phyloP scores from a whole-genome alignment of 176 grass and related monocot genomes.

The Elymus sibiricus region DNA sequence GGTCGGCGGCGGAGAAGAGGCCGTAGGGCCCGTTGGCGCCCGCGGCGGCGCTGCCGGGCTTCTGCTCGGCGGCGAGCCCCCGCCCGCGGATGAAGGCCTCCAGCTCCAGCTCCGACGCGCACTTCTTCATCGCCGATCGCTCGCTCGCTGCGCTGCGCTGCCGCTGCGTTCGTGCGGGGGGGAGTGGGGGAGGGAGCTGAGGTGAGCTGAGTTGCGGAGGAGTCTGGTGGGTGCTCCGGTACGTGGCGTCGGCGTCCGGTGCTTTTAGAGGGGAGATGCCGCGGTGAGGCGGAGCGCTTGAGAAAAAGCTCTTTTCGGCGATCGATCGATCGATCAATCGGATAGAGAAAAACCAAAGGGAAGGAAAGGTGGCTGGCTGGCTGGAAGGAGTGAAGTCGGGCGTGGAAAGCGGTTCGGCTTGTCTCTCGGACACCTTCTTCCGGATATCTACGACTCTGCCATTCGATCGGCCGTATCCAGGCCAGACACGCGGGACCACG shows the following conservation, averaged over 20 bases:
- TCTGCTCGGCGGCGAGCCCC: conserved; percentile 6
- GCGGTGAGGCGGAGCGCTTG: background rate
- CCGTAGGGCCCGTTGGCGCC: background rate
- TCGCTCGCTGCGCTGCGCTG: no score
- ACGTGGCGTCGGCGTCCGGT: conserved; percentile 32
- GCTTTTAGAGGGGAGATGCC: conserved; percentile 36
- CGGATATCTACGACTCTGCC: conserved; percentile 21
- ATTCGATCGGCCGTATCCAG: background rate
- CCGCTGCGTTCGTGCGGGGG: background rate
- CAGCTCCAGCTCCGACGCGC: conserved; percentile 57
- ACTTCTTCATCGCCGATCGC: conserved; percentile 67
- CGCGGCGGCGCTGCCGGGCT: background rate
- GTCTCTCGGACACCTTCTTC: background rate
- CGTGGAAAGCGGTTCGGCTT: conserved; percentile 36
- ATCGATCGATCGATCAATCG: background rate
- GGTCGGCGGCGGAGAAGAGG: conserved; percentile 16
- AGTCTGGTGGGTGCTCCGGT: conserved; percentile 16
- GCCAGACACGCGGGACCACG: background rate
- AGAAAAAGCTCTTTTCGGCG: conserved; percentile 10
- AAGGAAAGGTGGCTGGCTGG: conserved; percentile 32
- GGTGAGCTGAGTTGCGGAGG: background rate
- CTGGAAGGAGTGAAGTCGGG: conserved; percentile 2
- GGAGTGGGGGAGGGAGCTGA: background rate
- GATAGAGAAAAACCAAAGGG: conserved; percentile 18
- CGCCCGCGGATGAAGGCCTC: conserved; percentile 47